phyloP scores from a whole-genome alignment of 768 basidiomycete species.

The Hysterangium stoloniferum region DNA sequence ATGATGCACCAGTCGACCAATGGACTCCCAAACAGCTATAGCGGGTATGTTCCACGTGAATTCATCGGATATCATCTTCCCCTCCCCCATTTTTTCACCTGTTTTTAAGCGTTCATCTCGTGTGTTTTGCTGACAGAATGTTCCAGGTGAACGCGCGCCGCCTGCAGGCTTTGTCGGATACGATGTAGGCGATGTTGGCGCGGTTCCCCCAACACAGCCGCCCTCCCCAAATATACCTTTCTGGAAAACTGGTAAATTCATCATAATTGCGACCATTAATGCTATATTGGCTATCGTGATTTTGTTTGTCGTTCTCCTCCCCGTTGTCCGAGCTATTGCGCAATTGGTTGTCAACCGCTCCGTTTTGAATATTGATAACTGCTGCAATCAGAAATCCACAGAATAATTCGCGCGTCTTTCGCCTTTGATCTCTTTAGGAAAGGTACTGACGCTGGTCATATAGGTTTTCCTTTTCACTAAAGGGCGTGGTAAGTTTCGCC shows the following conservation, averaged over 20 bases:
- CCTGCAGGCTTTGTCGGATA: background rate
- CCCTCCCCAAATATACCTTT: constrained; percentile 34
- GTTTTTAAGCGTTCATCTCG: background rate
- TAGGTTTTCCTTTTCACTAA: too few species aligned
- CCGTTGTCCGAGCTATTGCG: constrained; percentile 57
- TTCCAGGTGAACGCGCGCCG: background rate
- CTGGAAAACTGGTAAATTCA: constrained; percentile 59
- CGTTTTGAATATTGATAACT: constrained; percentile 42
- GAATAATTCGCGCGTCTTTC: constrained; percentile 45
- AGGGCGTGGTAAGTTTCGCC: too few species aligned
- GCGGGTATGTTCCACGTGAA: background rate
- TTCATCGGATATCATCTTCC: background rate
- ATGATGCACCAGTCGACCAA: background rate
- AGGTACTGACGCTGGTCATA: too few species aligned
- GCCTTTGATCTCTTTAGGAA: too few species aligned
- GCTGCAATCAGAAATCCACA: constrained; percentile 44
- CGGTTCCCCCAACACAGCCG: background rate
- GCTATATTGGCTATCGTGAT: constrained; percentile 50
- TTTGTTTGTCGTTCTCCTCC: constrained; percentile 61
- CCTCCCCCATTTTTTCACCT: background rate
- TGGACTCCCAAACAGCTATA: background rate
- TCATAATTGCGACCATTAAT: constrained; percentile 45
- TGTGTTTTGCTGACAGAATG: background rate
- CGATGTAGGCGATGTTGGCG: background rate
- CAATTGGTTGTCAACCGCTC: constrained; percentile 55